Evolutionary conservation across 2,329 filamentous ascomycete genomes (phyloP).

Genomic region (Cordyceps tenuipes): DNA sequence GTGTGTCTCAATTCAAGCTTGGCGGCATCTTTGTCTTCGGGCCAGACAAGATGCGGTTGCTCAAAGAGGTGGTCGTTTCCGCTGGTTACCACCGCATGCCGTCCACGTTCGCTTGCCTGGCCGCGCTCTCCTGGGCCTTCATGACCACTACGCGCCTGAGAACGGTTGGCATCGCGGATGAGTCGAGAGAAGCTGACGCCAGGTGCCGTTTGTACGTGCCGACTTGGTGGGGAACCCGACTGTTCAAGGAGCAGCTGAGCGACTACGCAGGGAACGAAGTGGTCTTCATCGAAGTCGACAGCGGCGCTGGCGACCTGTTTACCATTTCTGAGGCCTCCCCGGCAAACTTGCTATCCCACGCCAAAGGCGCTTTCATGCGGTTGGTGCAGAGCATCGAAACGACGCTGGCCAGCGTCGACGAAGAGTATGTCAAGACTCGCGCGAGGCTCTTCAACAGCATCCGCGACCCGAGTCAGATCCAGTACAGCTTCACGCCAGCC

Average conservation of each 20-base stretch:
- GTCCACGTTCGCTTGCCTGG: conserved; percentile 32
- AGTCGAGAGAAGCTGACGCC: conserved; percentile 4
- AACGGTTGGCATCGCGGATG: not conserved
- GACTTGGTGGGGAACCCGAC: conserved; percentile 33
- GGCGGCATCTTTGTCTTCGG: conserved; percentile 35
- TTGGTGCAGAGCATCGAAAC: conserved; percentile 24
- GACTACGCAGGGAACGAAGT: conserved; percentile 35
- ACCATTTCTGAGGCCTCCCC: conserved; percentile 14
- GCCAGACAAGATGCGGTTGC: conserved; percentile 23
- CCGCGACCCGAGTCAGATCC: conserved; percentile 32
- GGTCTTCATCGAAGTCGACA: conserved; percentile 28
- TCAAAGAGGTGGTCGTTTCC: conserved; percentile 20
- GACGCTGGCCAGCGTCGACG: conserved; percentile 26
- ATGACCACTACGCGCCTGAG: conserved; percentile 26
- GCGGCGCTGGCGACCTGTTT: conserved; percentile 17
- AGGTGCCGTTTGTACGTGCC: conserved; percentile 29
- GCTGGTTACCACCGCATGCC: conserved; percentile 6
- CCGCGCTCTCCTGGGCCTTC: conserved; percentile 33
- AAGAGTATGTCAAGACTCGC: conserved; percentile 32
- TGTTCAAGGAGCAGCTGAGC: conserved; percentile 22
- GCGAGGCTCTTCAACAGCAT: conserved; percentile 26
- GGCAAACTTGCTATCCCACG: conserved; percentile 12
- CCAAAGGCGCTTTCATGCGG: conserved; percentile 19
- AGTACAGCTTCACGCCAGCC: conserved; percentile 33
- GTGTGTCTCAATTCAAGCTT: conserved; percentile 25